Evolutionary conservation across 2,329 filamentous ascomycete species (phyloP).

Genomic region (Phaeosphaeria sp.): DNA sequence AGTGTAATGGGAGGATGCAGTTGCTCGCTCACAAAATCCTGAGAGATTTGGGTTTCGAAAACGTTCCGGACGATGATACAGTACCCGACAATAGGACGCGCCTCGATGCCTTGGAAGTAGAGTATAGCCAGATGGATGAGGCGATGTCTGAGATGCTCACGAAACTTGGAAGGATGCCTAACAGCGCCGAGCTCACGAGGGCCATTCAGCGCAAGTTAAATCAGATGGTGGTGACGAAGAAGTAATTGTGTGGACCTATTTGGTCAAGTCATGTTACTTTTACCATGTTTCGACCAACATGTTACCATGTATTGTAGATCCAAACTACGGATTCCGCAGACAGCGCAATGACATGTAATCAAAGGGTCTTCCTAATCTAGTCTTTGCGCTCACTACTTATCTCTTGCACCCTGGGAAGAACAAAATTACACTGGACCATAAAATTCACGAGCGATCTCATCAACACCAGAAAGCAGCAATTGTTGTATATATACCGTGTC

Average conservation of each 20-base stretch:
- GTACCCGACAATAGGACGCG: not conserved
- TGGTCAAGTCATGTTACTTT: not conserved
- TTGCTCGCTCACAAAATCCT: conserved; percentile 11
- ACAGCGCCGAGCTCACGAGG: not conserved
- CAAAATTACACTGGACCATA: not conserved
- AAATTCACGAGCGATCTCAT: not conserved
- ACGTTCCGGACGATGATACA: conserved; percentile 1
- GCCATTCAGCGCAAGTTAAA: not conserved
- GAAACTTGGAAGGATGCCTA: not conserved
- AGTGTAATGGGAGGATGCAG: conserved; percentile 27
- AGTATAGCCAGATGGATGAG: not conserved
- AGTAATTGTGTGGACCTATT: not conserved
- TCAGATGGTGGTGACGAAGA: not conserved
- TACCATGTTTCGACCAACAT: not conserved
- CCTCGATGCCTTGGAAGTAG: not conserved
- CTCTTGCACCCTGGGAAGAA: not conserved
- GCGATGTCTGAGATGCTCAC: not conserved
- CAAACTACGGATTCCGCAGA: not conserved
- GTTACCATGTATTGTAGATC: not conserved
- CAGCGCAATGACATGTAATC: not conserved
- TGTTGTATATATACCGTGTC: not conserved
- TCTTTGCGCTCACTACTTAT: no score
- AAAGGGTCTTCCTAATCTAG: not conserved
- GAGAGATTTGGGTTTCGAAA: conserved; percentile 6
- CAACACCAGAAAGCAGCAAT: not conserved